These are phyloP conservation scores for Amesomyces nigricolor DNA, from an alignment of 2,329 filamentous ascomycete genomes.

Conservation along the genomic window DNA sequence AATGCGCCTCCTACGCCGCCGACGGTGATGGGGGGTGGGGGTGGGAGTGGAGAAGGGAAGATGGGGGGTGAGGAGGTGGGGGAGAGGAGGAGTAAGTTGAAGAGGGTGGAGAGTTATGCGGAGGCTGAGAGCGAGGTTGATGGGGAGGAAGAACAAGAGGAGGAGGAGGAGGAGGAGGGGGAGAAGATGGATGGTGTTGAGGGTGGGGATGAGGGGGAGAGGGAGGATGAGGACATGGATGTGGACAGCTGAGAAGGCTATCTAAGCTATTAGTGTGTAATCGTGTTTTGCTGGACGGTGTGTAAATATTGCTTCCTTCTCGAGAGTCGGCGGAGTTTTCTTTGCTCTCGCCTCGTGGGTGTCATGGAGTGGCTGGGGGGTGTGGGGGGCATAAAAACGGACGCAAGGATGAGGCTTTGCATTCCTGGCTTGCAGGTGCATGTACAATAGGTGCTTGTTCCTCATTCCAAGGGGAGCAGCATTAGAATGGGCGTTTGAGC, in stretches of 20 bases:
- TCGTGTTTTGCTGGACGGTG: not conserved
- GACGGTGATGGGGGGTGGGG: conserved; percentile 24
- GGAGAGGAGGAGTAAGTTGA: conserved; percentile 28
- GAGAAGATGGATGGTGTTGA: not conserved
- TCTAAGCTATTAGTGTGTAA: not conserved
- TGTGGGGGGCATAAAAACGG: not conserved
- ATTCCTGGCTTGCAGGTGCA: not conserved
- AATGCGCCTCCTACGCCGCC: conserved; percentile 37
- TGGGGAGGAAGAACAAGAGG: not conserved
- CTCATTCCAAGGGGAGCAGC: no score
- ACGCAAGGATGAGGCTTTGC: not conserved
- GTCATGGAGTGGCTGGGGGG: not conserved
- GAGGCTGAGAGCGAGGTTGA: conserved; percentile 32
- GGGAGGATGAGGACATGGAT: conserved; percentile 27
- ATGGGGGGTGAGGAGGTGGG: conserved; percentile 14
- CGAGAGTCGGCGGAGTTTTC: not conserved
- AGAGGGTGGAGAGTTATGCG: conserved; percentile 34
- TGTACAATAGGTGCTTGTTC: not conserved
- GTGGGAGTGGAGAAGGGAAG: conserved; percentile 23
- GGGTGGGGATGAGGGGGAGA: not conserved
- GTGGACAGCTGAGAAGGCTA: not conserved
- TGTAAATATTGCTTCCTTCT: not conserved
- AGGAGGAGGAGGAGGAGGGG: not conserved
- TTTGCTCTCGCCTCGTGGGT: not conserved
- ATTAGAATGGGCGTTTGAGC: no score